These are phyloP conservation scores for Saccharomyces uvarum DNA, from an alignment of 1,139 yeast genomes.

Conservation along the genomic window DNA sequence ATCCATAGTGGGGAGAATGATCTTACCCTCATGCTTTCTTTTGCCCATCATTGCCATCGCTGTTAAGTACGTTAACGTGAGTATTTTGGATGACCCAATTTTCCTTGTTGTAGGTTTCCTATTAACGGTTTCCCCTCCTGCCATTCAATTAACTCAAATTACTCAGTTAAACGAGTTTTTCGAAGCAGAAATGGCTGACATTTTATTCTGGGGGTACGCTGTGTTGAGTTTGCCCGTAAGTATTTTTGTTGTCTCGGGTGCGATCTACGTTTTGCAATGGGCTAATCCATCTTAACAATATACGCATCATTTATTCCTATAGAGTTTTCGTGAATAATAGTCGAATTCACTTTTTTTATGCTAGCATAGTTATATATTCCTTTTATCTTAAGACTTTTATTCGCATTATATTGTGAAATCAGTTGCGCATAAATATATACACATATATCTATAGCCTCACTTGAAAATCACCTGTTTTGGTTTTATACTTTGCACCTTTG, in stretches of 20 bases:
- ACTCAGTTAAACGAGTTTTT: slow-evolving; percentile 57
- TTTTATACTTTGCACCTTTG: slow-evolving; percentile 81
- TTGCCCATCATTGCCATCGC: slow-evolving; percentile 56
- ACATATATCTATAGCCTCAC: not conserved
- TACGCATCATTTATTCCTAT: not conserved
- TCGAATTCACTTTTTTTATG: slow-evolving; percentile 1
- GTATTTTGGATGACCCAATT: slow-evolving; percentile 70
- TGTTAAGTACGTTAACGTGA: slow-evolving; percentile 54
- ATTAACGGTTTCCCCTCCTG: slow-evolving; percentile 69
- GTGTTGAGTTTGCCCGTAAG: slow-evolving; percentile 68
- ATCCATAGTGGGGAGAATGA: slow-evolving; percentile 65
- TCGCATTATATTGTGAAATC: not conserved
- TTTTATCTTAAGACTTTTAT: not conserved
- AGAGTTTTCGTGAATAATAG: not conserved
- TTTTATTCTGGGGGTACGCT: slow-evolving; percentile 71
- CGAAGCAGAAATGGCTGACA: slow-evolving; percentile 66
- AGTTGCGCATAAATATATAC: not conserved
- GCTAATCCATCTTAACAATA: slow-evolving; percentile 17
- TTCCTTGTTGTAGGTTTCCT: slow-evolving; percentile 66
- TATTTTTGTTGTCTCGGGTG: slow-evolving; percentile 57
- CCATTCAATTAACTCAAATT: slow-evolving; percentile 70
- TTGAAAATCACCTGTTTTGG: slow-evolving; percentile 55
- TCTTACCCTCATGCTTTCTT: slow-evolving; percentile 56
- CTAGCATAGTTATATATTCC: not conserved
- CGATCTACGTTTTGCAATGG: slow-evolving; percentile 41